Percentiles rank a stretch among this genome's conserved stretches.
Evolutionary conservation across 2,329 filamentous ascomycete genomes (phyloP).

Genomic region (Aspergillus niger): DNA sequence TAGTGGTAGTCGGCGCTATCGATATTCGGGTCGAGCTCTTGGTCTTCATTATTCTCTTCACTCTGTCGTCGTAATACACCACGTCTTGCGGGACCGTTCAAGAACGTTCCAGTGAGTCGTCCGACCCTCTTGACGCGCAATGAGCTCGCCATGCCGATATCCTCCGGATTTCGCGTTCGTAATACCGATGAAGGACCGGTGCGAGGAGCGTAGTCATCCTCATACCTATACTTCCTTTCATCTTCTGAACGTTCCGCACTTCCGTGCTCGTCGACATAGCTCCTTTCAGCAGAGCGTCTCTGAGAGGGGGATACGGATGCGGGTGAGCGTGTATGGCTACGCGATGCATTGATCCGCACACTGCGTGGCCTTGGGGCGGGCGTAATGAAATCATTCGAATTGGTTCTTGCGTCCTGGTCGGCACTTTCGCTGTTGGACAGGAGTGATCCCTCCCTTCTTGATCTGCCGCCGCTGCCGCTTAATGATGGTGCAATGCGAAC

Average conservation of each 20-base stretch:
- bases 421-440: slow-evolving; percentile 39
- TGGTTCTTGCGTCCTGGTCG: slow-evolving; percentile 27
- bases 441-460: slow-evolving; percentile 43
- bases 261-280: slow-evolving; percentile 33
- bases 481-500: slow-evolving; percentile 42
- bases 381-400: slow-evolving; percentile 46
- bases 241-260: slow-evolving; percentile 39
- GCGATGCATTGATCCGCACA: slow-evolving; percentile 44
- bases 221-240: slow-evolving; percentile 33
- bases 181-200: slow-evolving; percentile 41
- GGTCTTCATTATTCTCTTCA: slow-evolving; percentile 61
- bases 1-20: slow-evolving; percentile 31
- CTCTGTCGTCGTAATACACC: slow-evolving; percentile 64
- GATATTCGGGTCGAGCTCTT: slow-evolving; percentile 31
- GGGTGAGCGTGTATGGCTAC: slow-evolving; percentile 45
- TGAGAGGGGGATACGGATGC: slow-evolving; percentile 41
- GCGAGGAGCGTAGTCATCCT: slow-evolving; percentile 38
- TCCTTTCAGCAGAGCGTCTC: slow-evolving; percentile 33
- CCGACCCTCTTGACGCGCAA: slow-evolving; percentile 76
- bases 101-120: slow-evolving; percentile 72
- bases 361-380: slow-evolving; percentile 49
- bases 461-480: slow-evolving; percentile 27
- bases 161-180: slow-evolving; percentile 58
- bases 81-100: slow-evolving; percentile 77
- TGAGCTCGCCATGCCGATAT: slow-evolving; percentile 68